Conservation (phyloP, 768 basidiomycete genomes). For the Ramaria sp. region DNA sequence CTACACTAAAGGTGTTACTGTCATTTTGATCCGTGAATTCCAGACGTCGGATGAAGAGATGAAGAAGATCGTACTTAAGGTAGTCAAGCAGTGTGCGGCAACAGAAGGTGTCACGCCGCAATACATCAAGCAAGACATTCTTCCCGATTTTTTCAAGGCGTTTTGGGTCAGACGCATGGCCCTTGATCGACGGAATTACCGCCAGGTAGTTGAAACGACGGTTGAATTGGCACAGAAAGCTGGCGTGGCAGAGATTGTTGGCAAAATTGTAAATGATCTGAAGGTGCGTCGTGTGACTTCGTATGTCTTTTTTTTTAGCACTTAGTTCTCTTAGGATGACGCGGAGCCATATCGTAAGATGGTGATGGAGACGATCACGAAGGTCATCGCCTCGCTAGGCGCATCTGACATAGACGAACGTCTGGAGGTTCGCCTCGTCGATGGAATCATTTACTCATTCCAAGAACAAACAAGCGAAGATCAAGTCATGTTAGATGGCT, state of each 20-base stretch:
- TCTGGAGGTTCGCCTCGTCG: conserved; percentile 86
- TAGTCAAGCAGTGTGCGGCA: conserved; percentile 97
- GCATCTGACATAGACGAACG: conserved; percentile 98
- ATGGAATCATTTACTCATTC: conserved; percentile 99
- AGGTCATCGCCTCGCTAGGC: conserved; percentile 85
- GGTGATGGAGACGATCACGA: conserved; percentile 99
- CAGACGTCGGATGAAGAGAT: conserved; percentile 99
- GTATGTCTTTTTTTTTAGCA: neutral
- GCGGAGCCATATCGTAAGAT: conserved; percentile 93
- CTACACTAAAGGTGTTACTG: conserved; percentile 96
- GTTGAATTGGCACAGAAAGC: conserved; percentile 97
- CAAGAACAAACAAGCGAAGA: conserved; percentile 99
- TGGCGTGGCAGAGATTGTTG: conserved; percentile 93
- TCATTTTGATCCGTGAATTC: conserved; percentile 96
- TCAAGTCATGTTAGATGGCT: conserved; percentile 98
- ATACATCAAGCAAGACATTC: conserved; percentile 95
- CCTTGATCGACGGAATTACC: conserved; percentile 89
- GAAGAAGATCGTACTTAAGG: conserved; percentile 99
- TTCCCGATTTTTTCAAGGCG: conserved; percentile 98
- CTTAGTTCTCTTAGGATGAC: conserved; percentile 34
- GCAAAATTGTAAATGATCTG: conserved; percentile 76
- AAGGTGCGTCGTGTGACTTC: conserved; percentile 31
- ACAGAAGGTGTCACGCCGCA: conserved; percentile 95
- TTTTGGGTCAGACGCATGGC: conserved; percentile 99
- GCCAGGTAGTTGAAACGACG: conserved; percentile 96